These are phyloP conservation scores for Colletotrichum neosansevieriae DNA, from an alignment of 2,329 filamentous ascomycete genomes.

Conservation along the genomic window DNA sequence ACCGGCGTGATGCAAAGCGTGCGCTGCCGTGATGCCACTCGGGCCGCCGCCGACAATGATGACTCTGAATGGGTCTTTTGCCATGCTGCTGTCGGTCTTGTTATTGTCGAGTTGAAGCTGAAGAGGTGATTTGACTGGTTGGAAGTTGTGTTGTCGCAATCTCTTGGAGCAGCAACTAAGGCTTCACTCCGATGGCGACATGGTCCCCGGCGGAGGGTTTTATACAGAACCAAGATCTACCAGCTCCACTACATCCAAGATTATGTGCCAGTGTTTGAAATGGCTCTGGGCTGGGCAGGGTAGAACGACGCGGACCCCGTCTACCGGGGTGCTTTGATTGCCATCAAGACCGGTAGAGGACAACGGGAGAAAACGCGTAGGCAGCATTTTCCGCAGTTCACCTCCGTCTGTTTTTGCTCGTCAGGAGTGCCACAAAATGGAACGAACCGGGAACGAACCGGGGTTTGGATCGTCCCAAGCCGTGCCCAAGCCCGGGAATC, in stretches of 20 bases:
- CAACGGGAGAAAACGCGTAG: too few species aligned
- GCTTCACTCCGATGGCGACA: not conserved
- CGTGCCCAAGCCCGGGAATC: not conserved
- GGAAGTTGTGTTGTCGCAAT: not conserved
- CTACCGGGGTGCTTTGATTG: not conserved
- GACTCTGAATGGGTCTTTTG: slow-evolving; percentile 43
- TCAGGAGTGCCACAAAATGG: not conserved
- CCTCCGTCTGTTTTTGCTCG: too few species aligned
- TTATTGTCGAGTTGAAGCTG: not conserved
- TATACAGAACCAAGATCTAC: not conserved
- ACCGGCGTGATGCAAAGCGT: slow-evolving; percentile 47
- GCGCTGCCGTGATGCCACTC: slow-evolving; percentile 46
- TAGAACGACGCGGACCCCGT: not conserved
- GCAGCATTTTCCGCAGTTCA: too few species aligned
- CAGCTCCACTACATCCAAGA: slow-evolving; percentile 1
- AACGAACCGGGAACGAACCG: not conserved
- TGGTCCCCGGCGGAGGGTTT: slow-evolving; percentile 20
- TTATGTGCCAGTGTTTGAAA: not conserved
- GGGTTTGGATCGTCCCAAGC: not conserved
- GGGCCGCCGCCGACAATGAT: slow-evolving; percentile 50
- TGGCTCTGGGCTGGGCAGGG: slow-evolving; percentile 1
- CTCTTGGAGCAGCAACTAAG: not conserved
- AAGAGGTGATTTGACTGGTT: not conserved
- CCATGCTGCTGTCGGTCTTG: slow-evolving; percentile 45
- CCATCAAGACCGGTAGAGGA: too few species aligned